Evolutionary conservation across 495 filamentous ascomycete genomes (phyloP).

Genomic region (Daldinia grandis): DNA sequence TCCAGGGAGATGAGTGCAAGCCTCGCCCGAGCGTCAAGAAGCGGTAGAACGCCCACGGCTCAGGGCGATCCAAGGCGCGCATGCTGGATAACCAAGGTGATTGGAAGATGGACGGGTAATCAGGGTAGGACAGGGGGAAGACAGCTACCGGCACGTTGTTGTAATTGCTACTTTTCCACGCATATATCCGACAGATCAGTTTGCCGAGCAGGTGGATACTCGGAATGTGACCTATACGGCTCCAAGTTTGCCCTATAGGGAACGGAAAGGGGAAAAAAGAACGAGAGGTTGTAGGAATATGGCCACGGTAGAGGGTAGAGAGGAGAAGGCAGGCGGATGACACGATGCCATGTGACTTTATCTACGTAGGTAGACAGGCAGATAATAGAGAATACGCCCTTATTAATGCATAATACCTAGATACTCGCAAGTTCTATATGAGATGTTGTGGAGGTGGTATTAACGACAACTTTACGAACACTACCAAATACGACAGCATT

Average conservation of each 20-base stretch:
- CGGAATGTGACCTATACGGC: background rate
- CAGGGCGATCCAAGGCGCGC: background rate
- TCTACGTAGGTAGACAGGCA: background rate
- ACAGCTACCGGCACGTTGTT: background rate
- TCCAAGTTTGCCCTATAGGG: background rate
- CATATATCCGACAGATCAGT: background rate
- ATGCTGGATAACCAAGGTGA: background rate
- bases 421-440: background rate
- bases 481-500: no score
- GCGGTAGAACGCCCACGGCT: conserved; percentile 56
- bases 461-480: no score
- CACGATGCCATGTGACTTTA: background rate
- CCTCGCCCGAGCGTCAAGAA: conserved; percentile 76
- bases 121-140: background rate
- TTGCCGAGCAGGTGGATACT: background rate
- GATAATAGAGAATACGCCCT: background rate
- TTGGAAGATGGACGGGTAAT: background rate
- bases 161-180: background rate
- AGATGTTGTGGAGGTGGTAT: background rate
- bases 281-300: background rate
- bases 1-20: conserved; percentile 81
- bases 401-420: background rate
- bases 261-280: background rate
- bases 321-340: background rate
- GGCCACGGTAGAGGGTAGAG: background rate